phyloP scores from a whole-genome alignment of 2,329 filamentous ascomycete species.

The Cordyceps javanica region DNA sequence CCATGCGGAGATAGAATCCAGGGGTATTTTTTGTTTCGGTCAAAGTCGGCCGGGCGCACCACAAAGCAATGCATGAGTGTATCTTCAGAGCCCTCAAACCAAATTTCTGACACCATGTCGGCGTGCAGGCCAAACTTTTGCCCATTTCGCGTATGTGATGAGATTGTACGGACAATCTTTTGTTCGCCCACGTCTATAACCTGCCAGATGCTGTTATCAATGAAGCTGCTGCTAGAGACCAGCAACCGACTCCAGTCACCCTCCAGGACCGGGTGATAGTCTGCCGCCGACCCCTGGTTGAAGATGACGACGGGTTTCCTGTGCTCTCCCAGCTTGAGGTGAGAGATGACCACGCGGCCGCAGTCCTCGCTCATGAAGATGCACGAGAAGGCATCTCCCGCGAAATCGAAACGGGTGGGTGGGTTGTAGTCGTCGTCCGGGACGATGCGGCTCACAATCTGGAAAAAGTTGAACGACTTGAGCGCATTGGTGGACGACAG shows the following conservation, averaged over 20 bases:
- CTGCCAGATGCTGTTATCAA: slow-evolving; percentile 33
- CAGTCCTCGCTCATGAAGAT: slow-evolving; percentile 28
- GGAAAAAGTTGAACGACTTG: slow-evolving; percentile 7
- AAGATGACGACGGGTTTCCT: slow-evolving; percentile 22
- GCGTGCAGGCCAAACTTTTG: slow-evolving; percentile 27
- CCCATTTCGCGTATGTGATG: slow-evolving; percentile 26
- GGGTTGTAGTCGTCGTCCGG: slow-evolving; percentile 22
- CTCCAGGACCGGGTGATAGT: slow-evolving; percentile 22
- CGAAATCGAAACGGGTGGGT: slow-evolving; percentile 29
- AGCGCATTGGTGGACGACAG: slow-evolving; percentile 24
- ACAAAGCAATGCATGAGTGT: slow-evolving; percentile 33
- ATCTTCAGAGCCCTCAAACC: slow-evolving; percentile 32
- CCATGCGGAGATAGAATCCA: slow-evolving; percentile 33
- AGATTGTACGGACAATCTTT: slow-evolving; percentile 23
- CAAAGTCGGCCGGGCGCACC: slow-evolving; percentile 32
- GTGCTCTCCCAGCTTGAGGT: slow-evolving; percentile 26
- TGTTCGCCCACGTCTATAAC: slow-evolving; percentile 23
- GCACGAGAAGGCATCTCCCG: slow-evolving; percentile 25
- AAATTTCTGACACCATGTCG: slow-evolving; percentile 35
- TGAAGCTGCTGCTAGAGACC: slow-evolving; percentile 30
- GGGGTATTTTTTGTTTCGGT: slow-evolving; percentile 30
- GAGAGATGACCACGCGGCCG: slow-evolving; percentile 28
- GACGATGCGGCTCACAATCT: slow-evolving; percentile 2
- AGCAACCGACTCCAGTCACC: slow-evolving; percentile 26
- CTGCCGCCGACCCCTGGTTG: slow-evolving; percentile 22